These are phyloP conservation scores for Phytophthora hibernalis DNA, from an alignment of 352 stramenopile genomes.

Conservation along the genomic window DNA sequence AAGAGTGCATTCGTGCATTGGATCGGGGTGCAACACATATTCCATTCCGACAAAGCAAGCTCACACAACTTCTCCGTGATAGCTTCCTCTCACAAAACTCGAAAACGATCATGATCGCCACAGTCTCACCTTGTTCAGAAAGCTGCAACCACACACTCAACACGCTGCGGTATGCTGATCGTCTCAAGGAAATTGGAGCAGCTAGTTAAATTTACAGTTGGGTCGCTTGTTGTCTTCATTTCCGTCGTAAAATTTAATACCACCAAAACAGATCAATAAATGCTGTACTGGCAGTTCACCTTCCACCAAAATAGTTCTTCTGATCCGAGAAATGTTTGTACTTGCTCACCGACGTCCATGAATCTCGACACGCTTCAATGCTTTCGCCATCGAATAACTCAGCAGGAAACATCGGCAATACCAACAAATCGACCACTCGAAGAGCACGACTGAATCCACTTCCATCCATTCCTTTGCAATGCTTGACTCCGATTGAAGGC, in stretches of 20 bases:
- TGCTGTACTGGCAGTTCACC: no score
- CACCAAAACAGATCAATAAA: not conserved
- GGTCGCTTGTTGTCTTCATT: constrained; percentile 3
- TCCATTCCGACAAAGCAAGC: constrained; percentile 95
- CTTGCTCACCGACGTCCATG: not conserved
- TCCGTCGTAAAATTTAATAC: constrained; percentile 4
- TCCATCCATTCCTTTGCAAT: constrained; percentile 38
- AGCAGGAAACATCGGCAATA: not conserved
- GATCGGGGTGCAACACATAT: constrained; percentile 89
- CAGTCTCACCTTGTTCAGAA: constrained; percentile 93
- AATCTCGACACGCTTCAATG: constrained; percentile 25
- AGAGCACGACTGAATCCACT: constrained; percentile 9
- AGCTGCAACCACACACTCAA: constrained; percentile 96
- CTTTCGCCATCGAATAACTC: constrained; percentile 15
- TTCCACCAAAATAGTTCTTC: constrained; percentile 16
- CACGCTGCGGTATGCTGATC: constrained; percentile 96
- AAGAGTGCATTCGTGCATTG: constrained; percentile 97
- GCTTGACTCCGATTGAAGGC: constrained; percentile 50
- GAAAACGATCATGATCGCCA: constrained; percentile 96
- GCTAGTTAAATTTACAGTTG: constrained; percentile 12
- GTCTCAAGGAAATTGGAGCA: constrained; percentile 91
- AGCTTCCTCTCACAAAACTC: constrained; percentile 93
- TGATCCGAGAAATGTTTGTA: not conserved
- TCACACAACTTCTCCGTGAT: constrained; percentile 94
- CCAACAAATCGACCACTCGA: constrained; percentile 16